Conservation (phyloP, 2,329 filamentous ascomycete genomes). For the Colletotrichum sublineola region DNA sequence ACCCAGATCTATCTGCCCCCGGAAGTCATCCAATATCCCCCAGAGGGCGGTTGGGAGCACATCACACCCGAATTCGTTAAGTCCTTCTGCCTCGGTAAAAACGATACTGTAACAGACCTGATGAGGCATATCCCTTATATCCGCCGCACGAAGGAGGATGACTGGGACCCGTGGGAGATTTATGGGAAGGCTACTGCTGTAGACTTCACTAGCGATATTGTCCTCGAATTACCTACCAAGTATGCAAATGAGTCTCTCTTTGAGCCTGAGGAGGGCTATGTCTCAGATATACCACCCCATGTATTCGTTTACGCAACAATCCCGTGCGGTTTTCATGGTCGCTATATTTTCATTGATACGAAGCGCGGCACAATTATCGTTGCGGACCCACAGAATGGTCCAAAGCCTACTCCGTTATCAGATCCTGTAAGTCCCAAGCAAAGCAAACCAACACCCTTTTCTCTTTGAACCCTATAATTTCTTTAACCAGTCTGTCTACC, state of each 20-base stretch:
- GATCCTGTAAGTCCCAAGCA: not conserved
- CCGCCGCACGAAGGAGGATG: not conserved
- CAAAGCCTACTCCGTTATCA: conserved; percentile 14
- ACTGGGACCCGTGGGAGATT: not conserved
- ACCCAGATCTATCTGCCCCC: conserved; percentile 10
- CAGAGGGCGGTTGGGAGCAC: conserved; percentile 14
- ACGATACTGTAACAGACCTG: conserved; percentile 20
- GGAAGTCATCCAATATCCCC: conserved; percentile 15
- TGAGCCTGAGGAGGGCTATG: not conserved
- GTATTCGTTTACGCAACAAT: conserved; percentile 15
- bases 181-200: not conserved
- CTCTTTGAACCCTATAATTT: no score
- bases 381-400: conserved; percentile 1
- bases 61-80: conserved; percentile 14
- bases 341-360: conserved; percentile 22
- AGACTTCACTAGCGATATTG: conserved; percentile 8
- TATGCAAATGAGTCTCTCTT: conserved; percentile 10
- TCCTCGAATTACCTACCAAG: conserved; percentile 10
- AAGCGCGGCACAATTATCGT: conserved; percentile 24
- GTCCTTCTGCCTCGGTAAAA: conserved; percentile 17
- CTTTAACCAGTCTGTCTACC: no score
- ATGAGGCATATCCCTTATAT: conserved; percentile 15
- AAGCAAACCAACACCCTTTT: no score
- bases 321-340: not conserved
- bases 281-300: conserved; percentile 2